Percentiles rank a stretch among this genome's conserved stretches.
These are phyloP conservation scores for Suillus placidus DNA, from an alignment of 768 basidiomycete genomes.

Conservation along the genomic window DNA sequence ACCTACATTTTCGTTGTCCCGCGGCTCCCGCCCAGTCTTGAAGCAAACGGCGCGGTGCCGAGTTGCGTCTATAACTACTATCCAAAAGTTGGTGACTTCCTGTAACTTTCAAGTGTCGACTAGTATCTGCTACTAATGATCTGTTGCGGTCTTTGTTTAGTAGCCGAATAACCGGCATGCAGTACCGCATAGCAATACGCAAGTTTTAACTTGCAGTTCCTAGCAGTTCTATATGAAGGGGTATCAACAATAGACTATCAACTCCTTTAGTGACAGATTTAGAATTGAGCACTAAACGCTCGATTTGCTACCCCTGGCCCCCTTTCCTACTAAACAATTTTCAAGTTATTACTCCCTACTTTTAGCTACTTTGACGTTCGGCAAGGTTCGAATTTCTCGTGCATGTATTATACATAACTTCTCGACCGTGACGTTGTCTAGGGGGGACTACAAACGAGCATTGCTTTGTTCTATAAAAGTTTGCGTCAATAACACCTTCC, in stretches of 20 bases:
- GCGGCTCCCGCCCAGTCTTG: neutral
- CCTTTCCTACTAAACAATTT: no score
- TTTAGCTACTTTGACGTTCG: neutral
- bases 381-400: neutral
- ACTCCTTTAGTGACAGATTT: no score
- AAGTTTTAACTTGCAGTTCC: slow-evolving; percentile 1
- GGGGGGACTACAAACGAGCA: neutral
- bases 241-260: neutral
- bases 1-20: neutral
- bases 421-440: neutral
- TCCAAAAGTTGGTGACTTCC: neutral
- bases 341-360: no score
- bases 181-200: neutral
- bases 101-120: neutral
- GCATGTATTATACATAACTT: neutral
- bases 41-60: neutral
- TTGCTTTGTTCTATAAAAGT: neutral
- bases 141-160: neutral
- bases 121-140: neutral
- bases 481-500: neutral
- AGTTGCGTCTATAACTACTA: neutral
- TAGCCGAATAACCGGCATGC: neutral
- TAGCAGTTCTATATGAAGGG: neutral
- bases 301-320: no score
- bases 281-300: no score